Percentiles rank a stretch among this genome's conserved stretches.
phyloP scores from a whole-genome alignment of 2,329 filamentous ascomycete genomes.

The Colletotrichum aenigma region DNA sequence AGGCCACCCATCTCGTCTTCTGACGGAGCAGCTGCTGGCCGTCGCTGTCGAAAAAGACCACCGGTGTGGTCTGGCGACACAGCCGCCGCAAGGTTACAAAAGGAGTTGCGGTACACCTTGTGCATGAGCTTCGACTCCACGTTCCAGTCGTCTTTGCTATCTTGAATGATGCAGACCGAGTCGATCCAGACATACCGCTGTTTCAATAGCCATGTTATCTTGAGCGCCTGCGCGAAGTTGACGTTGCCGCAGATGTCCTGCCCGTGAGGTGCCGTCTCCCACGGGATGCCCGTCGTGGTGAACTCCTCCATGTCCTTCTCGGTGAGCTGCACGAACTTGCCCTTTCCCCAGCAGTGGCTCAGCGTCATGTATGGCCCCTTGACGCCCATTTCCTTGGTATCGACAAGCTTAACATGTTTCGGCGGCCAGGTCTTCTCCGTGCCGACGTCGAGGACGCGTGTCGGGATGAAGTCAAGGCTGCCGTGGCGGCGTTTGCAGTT shows the following conservation, averaged over 20 bases:
- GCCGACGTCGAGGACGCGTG: slow-evolving; percentile 17
- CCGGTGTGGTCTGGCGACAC: background rate
- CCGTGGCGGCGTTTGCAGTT: slow-evolving; percentile 2
- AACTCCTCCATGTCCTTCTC: background rate
- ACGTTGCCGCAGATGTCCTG: background rate
- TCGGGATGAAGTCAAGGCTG: slow-evolving; percentile 4
- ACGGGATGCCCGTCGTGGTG: background rate
- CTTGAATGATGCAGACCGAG: slow-evolving; percentile 29
- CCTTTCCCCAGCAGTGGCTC: slow-evolving; percentile 26
- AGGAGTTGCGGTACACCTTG: slow-evolving; percentile 13
- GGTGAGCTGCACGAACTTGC: background rate
- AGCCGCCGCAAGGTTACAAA: slow-evolving; percentile 21
- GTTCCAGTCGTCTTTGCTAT: slow-evolving; percentile 19
- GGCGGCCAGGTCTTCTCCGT: background rate
- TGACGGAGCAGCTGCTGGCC: slow-evolving; percentile 13
- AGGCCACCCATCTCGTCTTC: background rate
- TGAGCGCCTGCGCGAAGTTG: slow-evolving; percentile 25
- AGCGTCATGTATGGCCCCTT: slow-evolving; percentile 15
- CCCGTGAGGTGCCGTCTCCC: background rate
- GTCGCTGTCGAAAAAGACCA: slow-evolving; percentile 6
- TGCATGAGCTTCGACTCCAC: slow-evolving; percentile 17
- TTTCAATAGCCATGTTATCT: slow-evolving; percentile 13
- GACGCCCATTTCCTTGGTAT: background rate
- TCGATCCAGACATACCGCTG: slow-evolving; percentile 29
- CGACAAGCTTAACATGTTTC: background rate